Percentiles rank a stretch among this genome's conserved stretches.
Conservation (phyloP, 2,329 filamentous ascomycete species). For the Botrytis medusae region DNA sequence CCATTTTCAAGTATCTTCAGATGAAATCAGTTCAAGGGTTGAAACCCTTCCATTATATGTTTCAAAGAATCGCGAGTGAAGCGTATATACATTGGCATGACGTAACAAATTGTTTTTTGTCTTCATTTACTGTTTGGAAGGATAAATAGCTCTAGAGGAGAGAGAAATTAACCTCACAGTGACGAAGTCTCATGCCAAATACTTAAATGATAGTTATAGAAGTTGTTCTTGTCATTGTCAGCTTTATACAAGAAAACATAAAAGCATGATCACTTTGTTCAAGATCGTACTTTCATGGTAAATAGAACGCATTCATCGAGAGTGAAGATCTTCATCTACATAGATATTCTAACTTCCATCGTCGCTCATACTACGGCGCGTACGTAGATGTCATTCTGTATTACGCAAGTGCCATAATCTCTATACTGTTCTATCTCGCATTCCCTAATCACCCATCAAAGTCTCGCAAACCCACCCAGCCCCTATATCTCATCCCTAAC, state of each 20-base stretch:
- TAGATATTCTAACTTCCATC: neutral
- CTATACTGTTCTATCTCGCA: neutral
- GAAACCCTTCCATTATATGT: neutral
- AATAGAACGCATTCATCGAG: neutral
- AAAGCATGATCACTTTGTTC: neutral
- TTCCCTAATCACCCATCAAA: neutral
- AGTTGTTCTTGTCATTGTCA: neutral
- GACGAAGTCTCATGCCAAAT: neutral
- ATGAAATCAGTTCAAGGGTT: neutral
- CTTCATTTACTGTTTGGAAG: neutral
- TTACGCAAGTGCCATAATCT: neutral
- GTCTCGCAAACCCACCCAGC: neutral
- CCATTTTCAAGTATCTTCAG: constrained; percentile 15
- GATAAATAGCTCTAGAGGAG: neutral
- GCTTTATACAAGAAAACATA: neutral
- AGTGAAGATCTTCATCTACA: neutral
- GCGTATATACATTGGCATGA: neutral
- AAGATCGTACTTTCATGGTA: neutral
- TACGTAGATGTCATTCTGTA: neutral
- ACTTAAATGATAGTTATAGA: too few relatives aligned
- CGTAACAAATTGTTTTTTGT: neutral
- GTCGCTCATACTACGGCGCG: neutral
- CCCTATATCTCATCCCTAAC: neutral
- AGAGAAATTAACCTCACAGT: neutral
- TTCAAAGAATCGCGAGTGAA: neutral